phyloP scores from a whole-genome alignment of 768 basidiomycete genomes.

The Lactarius deliciosus region DNA sequence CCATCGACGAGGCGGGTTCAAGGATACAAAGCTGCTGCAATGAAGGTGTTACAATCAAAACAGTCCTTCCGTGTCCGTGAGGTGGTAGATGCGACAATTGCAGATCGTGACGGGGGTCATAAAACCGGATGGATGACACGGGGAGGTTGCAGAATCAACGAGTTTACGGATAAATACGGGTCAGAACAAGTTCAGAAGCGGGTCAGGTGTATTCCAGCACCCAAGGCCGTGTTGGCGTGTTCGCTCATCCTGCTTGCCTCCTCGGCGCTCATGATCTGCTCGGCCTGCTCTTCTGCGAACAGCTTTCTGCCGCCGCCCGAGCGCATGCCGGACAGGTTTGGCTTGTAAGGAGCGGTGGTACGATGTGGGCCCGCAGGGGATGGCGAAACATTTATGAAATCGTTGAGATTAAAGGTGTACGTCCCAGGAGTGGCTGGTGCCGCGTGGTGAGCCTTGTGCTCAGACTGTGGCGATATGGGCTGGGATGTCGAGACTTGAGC shows the following conservation, averaged over 20 bases:
- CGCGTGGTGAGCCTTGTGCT: slow-evolving; percentile 20
- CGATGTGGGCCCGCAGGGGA: slow-evolving; percentile 29
- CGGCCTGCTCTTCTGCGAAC: slow-evolving; percentile 29
- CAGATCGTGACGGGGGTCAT: slow-evolving; percentile 29
- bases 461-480: slow-evolving; percentile 19
- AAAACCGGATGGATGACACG: slow-evolving; percentile 24
- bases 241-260: slow-evolving; percentile 22
- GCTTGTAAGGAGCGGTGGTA: slow-evolving; percentile 23
- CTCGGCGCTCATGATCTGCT: slow-evolving; percentile 20
- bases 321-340: slow-evolving; percentile 27
- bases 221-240: slow-evolving; percentile 25
- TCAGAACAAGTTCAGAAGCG: slow-evolving; percentile 23
- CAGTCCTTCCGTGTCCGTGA: slow-evolving; percentile 30
- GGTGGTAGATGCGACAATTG: slow-evolving; percentile 32
- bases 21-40: slow-evolving; percentile 25
- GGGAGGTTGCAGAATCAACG: slow-evolving; percentile 20
- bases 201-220: slow-evolving; percentile 29
- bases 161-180: slow-evolving; percentile 27
- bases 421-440: slow-evolving; percentile 30
- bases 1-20: slow-evolving; percentile 20
- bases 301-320: slow-evolving; percentile 28
- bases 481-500: slow-evolving; percentile 9
- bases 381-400: slow-evolving; percentile 32
- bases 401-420: slow-evolving; percentile 31
- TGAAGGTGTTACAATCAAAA: slow-evolving; percentile 28